A percentile compares a stretch with the other conserved stretches of the same genome.
Conservation (phyloP, 75 land plant genomes). For the Selaginella moellendorffii region DNA sequence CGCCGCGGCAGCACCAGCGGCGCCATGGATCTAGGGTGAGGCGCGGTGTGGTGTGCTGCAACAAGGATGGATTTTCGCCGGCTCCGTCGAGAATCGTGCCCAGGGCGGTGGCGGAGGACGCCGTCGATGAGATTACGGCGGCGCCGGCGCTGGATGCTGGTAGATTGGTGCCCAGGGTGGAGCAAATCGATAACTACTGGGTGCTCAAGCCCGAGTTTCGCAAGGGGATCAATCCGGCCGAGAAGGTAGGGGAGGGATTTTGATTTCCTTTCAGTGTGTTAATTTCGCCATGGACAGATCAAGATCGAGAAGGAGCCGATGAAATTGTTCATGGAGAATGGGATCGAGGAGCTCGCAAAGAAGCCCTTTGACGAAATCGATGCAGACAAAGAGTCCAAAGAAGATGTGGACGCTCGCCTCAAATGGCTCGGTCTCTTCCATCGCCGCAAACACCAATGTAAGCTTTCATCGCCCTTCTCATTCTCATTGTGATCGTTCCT, state of each 20-base stretch:
- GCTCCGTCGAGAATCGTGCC: too few relatives aligned
- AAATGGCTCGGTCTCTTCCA: constrained; percentile 98
- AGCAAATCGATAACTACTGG: constrained; percentile 69
- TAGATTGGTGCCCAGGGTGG: constrained; percentile 70
- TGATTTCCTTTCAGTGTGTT: neutral
- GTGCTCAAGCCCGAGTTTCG: constrained; percentile 69
- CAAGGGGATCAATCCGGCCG: constrained; percentile 68
- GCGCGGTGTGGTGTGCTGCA: neutral
- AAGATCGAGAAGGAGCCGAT: constrained; percentile 91
- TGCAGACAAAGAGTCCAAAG: constrained; percentile 39
- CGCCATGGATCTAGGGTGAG: too few relatives aligned
- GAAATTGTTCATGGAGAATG: constrained; percentile 56
- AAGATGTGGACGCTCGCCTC: constrained; percentile 79
- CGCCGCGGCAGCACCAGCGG: too few relatives aligned
- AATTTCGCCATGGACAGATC: constrained; percentile 14
- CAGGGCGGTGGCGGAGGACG: neutral
- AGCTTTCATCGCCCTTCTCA: constrained; percentile 2
- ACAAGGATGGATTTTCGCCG: neutral
- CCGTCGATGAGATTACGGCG: neutral
- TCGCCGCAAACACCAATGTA: constrained; percentile 88
- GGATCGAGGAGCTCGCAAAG: constrained; percentile 52
- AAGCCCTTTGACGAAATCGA: constrained; percentile 60
- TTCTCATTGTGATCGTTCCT: neutral
- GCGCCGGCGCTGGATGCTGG: constrained; percentile 13
- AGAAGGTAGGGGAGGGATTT: constrained; percentile 36